Evolutionary conservation across 768 basidiomycete species (phyloP), one percentile per base, ranked within the genome.

Genomic region (Leccinum ochraceum): DNA sequence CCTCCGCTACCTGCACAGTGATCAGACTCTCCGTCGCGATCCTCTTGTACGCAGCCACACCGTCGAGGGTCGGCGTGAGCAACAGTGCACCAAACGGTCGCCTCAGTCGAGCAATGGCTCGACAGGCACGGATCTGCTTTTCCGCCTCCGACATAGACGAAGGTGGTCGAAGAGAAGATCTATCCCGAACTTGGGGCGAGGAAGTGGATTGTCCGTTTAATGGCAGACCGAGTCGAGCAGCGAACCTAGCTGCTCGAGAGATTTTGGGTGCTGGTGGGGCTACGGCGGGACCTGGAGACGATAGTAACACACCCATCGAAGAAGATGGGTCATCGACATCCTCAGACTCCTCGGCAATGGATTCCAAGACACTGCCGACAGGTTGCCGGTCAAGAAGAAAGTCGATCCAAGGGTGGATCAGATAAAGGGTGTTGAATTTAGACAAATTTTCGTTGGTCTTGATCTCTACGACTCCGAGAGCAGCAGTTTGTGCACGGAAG

Each of bases 51-150:
- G 62, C 61, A 9, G 26, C 22, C 6, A 46, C 28, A 3, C 54
- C 36, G 4, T 51, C 46, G 6, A 52, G 54, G 3, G 22, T 63
- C 5, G 62, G 57, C 9, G 60, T 61, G 6, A 61, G 11, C 16
- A 65, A 32, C 9, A 65, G 7, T 6, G 60, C 60, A 24, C 64
- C 64, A 4, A 65, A 66, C 3, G 51, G 55, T 32, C 62, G 54
- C 17, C 50, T 49, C 4, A 66, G 36, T 8, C 57, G 64, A 13
- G 58, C 54, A 3, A 58, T 6, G 17, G 57, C 11, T 16, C 2
- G 55, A 4, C 59, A 22, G 0, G 46, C 60, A 16, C n/a, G 48
- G 2, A 6, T 32, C 39, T 50, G 46, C 16, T 22, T 39, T 22
- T 62, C 36, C 2, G 17, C 20, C 4, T 1, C 17, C 17, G 39